Percentiles rank a stretch among this genome's conserved stretches.
Evolutionary conservation across 768 basidiomycete genomes (phyloP).

Genomic region (Baorangia bicolor): DNA sequence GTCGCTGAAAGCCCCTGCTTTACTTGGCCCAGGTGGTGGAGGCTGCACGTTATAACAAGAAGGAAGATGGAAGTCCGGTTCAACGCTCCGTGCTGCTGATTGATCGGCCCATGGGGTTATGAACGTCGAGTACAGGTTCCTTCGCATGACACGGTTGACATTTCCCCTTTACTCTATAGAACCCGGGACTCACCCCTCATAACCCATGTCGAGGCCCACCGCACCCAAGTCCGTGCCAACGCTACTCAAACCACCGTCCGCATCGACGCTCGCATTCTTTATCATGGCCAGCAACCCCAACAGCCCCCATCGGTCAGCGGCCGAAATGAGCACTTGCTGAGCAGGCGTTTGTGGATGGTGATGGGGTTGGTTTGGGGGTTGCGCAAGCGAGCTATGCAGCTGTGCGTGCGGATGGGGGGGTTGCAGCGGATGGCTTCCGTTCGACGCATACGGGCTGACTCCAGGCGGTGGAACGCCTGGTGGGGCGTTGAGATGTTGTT

Average conservation of each 20-base stretch:
- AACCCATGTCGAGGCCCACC: slow-evolving; percentile 88
- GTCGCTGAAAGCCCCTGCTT: slow-evolving; percentile 85
- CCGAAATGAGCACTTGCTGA: slow-evolving; percentile 88
- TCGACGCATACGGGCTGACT: slow-evolving; percentile 34
- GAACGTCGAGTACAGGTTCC: slow-evolving; percentile 88
- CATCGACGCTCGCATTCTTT: slow-evolving; percentile 71
- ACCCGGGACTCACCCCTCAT: slow-evolving; percentile 63
- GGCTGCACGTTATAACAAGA: slow-evolving; percentile 92
- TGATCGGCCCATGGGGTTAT: slow-evolving; percentile 97
- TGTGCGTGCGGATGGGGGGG: slow-evolving; percentile 36
- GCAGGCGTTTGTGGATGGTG: slow-evolving; percentile 84
- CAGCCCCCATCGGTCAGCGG: slow-evolving; percentile 95
- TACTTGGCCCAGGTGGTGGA: slow-evolving; percentile 75
- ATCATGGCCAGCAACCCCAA: slow-evolving; percentile 83
- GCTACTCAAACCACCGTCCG: slow-evolving; percentile 77
- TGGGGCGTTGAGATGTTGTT: slow-evolving; percentile 54
- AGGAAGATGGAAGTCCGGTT: slow-evolving; percentile 91
- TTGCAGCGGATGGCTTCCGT: slow-evolving; percentile 37
- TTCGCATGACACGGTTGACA: slow-evolving; percentile 26
- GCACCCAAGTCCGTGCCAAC: slow-evolving; percentile 91
- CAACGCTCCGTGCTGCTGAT: slow-evolving; percentile 78
- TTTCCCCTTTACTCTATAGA: slow-evolving; percentile 16
- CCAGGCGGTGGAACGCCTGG: slow-evolving; percentile 45
- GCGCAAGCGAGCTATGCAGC: slow-evolving; percentile 30
- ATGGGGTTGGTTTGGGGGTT: slow-evolving; percentile 34